phyloP scores from a whole-genome alignment of 192 early-diverging fungal species.

The Podila epicladia region DNA sequence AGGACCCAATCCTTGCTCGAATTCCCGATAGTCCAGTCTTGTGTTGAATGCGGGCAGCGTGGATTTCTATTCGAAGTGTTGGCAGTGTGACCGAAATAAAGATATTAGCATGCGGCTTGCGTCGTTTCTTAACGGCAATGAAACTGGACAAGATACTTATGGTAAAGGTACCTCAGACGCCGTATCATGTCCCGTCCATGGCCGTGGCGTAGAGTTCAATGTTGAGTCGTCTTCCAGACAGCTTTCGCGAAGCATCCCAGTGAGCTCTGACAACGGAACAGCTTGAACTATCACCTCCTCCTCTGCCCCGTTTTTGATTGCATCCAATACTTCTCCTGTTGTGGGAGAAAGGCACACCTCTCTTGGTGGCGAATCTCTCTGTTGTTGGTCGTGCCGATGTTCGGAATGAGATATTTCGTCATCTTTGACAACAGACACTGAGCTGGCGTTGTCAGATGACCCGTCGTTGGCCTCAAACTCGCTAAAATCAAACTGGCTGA shows the following conservation, averaged over 20 bases:
- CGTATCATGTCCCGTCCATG: conserved; percentile 24
- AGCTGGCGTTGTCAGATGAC: not conserved
- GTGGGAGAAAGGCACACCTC: not conserved
- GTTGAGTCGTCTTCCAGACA: conserved; percentile 35
- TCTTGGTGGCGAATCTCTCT: not conserved
- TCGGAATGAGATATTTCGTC: not conserved
- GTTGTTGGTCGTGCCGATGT: not conserved
- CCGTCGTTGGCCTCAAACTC: conserved; percentile 37
- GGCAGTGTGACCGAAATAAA: not conserved
- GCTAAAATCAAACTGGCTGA: conserved; percentile 31
- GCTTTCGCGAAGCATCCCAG: conserved; percentile 36
- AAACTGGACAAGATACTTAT: not conserved
- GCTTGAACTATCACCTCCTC: conserved; percentile 49
- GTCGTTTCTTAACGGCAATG: not conserved
- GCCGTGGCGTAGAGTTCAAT: conserved; percentile 13
- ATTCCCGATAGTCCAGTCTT: conserved; percentile 65
- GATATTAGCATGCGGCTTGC: not conserved
- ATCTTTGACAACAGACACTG: not conserved
- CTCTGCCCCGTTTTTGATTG: not conserved
- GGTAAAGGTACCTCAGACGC: conserved; percentile 21
- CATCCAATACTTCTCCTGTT: not conserved
- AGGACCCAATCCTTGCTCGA: conserved; percentile 72
- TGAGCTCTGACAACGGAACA: conserved; percentile 37
- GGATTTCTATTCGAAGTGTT: conserved; percentile 20
- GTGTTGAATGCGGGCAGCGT: conserved; percentile 28